Conservation (phyloP, 352 stramenopile species). For the Phytophthora pini region DNA sequence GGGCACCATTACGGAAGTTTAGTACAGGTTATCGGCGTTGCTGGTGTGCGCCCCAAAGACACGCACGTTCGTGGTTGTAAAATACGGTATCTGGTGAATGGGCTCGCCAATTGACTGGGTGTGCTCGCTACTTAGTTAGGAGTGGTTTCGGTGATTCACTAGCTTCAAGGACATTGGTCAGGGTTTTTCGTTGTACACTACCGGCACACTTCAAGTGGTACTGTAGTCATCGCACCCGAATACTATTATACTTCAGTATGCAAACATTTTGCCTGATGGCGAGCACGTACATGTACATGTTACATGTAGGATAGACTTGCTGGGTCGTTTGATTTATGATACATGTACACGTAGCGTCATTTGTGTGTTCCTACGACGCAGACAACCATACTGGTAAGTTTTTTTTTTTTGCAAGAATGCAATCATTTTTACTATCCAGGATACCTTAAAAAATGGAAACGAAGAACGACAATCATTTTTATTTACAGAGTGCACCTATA, state of each 20-base stretch:
- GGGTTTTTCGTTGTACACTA: background rate
- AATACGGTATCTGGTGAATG: background rate
- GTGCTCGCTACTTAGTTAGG: no score
- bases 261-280: background rate
- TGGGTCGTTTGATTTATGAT: constrained; percentile 1
- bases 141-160: background rate
- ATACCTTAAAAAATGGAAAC: no score
- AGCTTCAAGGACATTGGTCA: background rate
- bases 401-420: no score
- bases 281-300: no score
- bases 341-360: no score
- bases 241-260: no score
- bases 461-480: no score
- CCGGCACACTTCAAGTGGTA: background rate
- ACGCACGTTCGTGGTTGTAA: constrained; percentile 4
- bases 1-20: constrained; percentile 1
- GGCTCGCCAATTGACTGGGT: background rate
- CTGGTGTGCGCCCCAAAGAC: constrained; percentile 6
- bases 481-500: no score
- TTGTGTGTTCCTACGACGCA: no score
- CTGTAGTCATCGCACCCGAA: background rate
- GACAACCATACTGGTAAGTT: no score
- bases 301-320: background rate
- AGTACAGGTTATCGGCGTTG: constrained; percentile 3
- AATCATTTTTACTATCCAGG: no score